Evolutionary conservation across 2,329 filamentous ascomycete genomes (phyloP).

Genomic region (Simplicillium aogashimaense): DNA sequence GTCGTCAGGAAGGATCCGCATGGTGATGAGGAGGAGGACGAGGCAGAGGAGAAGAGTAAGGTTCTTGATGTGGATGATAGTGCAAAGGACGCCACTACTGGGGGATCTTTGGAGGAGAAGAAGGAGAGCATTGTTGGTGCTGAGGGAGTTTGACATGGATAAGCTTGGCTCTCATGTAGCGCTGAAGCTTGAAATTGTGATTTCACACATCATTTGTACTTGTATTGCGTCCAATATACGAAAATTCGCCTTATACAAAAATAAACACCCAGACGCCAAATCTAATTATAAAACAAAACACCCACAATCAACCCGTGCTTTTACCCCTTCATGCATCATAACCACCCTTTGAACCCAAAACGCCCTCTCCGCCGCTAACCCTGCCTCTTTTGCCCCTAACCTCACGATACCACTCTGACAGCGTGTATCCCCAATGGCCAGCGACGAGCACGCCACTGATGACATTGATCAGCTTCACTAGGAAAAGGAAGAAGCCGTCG

Average conservation of each 20-base stretch:
- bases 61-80: constrained; percentile 35
- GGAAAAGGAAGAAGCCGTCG: constrained; percentile 61
- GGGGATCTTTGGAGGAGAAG: constrained; percentile 20
- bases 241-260: background rate
- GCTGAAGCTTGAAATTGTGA: no score
- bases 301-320: background rate
- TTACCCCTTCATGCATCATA: constrained; percentile 13
- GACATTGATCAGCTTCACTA: constrained; percentile 83
- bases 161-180: background rate
- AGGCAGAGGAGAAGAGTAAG: constrained; percentile 16
- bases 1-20: constrained; percentile 28
- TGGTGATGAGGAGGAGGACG: constrained; percentile 13
- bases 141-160: no score
- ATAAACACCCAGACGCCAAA: background rate
- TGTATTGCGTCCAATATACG: no score
- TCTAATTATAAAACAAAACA: constrained; percentile 1
- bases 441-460: constrained; percentile 85
- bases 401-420: constrained; percentile 64
- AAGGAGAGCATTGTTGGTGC: constrained; percentile 24
- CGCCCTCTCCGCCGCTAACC: constrained; percentile 33
- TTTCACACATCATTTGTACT: no score
- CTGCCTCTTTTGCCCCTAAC: constrained; percentile 40
- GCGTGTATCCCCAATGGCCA: constrained; percentile 84
- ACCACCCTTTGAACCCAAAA: constrained; percentile 37
- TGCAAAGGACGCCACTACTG: constrained; percentile 32